phyloP scores from a whole-genome alignment of 768 basidiomycete genomes.

The Lentinula sp. region DNA sequence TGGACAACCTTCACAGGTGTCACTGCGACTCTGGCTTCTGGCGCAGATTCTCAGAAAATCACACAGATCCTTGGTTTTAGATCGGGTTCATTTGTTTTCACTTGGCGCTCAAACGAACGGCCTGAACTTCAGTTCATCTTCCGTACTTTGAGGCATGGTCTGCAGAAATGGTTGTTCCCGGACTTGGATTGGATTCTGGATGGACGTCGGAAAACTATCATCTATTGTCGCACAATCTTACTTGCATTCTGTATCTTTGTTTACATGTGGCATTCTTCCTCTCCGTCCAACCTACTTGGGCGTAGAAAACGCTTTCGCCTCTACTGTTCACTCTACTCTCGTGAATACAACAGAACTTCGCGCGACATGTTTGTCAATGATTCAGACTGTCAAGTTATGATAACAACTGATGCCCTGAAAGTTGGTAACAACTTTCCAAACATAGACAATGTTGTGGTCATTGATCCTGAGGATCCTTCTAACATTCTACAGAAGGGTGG shows the following conservation, averaged over 20 bases:
- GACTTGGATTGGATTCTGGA: slow-evolving; percentile 1
- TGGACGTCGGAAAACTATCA: background rate
- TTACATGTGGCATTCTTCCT: background rate
- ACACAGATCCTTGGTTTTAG: background rate
- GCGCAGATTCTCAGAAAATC: background rate
- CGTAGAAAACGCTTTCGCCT: background rate
- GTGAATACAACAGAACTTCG: background rate
- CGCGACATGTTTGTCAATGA: slow-evolving; percentile 6
- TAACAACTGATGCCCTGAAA: slow-evolving; percentile 7
- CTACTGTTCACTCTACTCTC: background rate
- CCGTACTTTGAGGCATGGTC: slow-evolving; percentile 4
- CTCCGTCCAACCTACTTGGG: too few relatives aligned
- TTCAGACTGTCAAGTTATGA: slow-evolving; percentile 7
- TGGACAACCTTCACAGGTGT: slow-evolving; percentile 4
- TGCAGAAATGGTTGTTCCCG: background rate
- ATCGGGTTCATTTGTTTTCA: background rate
- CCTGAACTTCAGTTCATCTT: slow-evolving; percentile 3
- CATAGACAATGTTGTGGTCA: slow-evolving; percentile 6
- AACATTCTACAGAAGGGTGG: slow-evolving; percentile 7
- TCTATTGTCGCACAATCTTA: slow-evolving; percentile 1
- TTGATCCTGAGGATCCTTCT: slow-evolving; percentile 6
- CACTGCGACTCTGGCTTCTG: slow-evolving; percentile 13
- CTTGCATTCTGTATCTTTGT: background rate
- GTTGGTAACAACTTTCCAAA: slow-evolving; percentile 10
- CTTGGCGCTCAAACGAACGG: slow-evolving; percentile 10